Evolutionary conservation across 768 basidiomycete species (phyloP).

Genomic region (Phaeotremella skinneri): DNA sequence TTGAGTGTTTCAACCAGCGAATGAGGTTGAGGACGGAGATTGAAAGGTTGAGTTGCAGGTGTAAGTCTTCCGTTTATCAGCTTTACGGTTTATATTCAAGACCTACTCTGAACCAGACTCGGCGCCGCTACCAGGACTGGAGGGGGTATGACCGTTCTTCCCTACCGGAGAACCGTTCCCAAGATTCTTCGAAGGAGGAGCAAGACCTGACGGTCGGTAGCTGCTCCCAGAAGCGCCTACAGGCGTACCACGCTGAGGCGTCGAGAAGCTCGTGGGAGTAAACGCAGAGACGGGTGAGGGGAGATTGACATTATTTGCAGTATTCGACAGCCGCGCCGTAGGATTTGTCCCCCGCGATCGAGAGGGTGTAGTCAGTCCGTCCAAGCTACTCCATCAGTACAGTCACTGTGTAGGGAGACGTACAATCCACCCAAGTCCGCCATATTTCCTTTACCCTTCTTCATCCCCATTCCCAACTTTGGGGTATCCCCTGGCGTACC

Average conservation of each 20-base stretch:
- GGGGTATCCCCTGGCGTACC: constrained; percentile 6
- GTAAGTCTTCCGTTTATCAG: constrained; percentile 20
- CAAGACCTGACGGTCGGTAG: constrained; percentile 33
- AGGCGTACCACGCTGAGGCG: constrained; percentile 23
- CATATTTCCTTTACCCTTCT: constrained; percentile 31
- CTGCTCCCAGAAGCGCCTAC: constrained; percentile 26
- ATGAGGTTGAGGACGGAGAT: constrained; percentile 43
- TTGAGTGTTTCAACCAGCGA: constrained; percentile 53
- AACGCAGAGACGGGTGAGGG: constrained; percentile 7
- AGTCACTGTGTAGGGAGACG: constrained; percentile 7
- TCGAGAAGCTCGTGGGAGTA: constrained; percentile 6
- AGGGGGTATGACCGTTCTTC: constrained; percentile 19
- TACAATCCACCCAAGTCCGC: constrained; percentile 49
- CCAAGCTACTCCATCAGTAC: constrained; percentile 25
- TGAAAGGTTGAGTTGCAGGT: constrained; percentile 39
- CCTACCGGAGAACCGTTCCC: constrained; percentile 18
- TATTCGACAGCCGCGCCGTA: constrained; percentile 13
- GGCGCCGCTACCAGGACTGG: constrained; percentile 34
- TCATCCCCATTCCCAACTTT: constrained; percentile 20
- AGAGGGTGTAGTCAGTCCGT: constrained; percentile 42
- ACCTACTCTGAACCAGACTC: constrained; percentile 29
- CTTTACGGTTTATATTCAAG: neutral
- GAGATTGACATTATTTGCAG: constrained; percentile 17
- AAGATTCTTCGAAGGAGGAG: constrained; percentile 11
- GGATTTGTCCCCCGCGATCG: constrained; percentile 18